phyloP scores from a whole-genome alignment of 1,284 basidiomycete genomes.

The Porogramme epimiltina region DNA sequence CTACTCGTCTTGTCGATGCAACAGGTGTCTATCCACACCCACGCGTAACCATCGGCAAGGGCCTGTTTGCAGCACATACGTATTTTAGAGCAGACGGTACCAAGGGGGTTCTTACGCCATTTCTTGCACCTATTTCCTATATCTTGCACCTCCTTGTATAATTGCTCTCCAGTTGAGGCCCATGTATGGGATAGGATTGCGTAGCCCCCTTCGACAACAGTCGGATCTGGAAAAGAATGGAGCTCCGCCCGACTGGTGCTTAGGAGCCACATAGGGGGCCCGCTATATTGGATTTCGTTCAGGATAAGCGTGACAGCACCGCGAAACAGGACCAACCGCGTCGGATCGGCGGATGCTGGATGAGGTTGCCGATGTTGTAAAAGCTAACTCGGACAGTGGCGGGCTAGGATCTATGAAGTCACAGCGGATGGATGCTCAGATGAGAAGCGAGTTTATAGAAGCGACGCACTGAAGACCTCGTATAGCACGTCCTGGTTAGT shows the following conservation, averaged over 20 bases:
- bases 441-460: too few relatives aligned
- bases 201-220: not conserved
- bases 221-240: not conserved
- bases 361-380: too few relatives aligned
- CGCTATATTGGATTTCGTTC: too few relatives aligned
- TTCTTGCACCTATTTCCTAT: not conserved
- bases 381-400: too few relatives aligned
- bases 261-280: not conserved
- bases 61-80: not conserved
- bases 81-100: not conserved
- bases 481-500: too few relatives aligned
- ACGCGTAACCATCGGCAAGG: not conserved
- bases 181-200: slow-evolving; percentile 3
- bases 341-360: too few relatives aligned
- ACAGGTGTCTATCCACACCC: not conserved
- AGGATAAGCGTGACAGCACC: too few relatives aligned
- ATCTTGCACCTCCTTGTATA: not conserved
- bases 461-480: too few relatives aligned
- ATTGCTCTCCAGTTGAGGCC: not conserved
- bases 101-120: not conserved
- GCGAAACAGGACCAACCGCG: too few relatives aligned
- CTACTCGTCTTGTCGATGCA: not conserved
- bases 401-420: too few relatives aligned
- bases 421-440: too few relatives aligned
- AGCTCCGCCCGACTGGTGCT: not conserved